Percentiles rank a stretch among this genome's conserved stretches.
Evolutionary conservation across 2,329 filamentous ascomycete genomes (phyloP).

Genomic region (Colletotrichum falcatum): DNA sequence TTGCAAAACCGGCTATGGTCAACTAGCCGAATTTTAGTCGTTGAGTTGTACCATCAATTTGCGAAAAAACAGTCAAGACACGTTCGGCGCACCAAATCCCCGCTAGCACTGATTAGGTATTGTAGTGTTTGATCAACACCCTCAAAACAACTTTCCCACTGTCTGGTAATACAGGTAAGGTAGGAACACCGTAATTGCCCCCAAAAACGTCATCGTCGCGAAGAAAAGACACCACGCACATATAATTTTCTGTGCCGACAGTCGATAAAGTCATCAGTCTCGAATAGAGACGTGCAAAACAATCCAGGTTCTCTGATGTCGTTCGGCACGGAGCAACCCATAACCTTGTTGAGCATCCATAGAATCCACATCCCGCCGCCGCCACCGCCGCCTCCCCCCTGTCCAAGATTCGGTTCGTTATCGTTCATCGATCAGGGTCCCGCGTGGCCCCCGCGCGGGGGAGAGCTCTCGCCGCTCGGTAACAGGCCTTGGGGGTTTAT

Average conservation of each 20-base stretch:
- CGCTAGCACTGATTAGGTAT: not conserved
- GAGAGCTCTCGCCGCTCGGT: too few species aligned
- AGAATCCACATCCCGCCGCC: not conserved
- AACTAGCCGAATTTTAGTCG: not conserved
- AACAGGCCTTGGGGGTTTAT: not conserved
- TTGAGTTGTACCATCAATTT: not conserved
- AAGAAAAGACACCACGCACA: not conserved
- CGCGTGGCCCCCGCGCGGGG: slow-evolving; percentile 1
- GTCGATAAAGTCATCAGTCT: not conserved
- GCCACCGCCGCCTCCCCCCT: not conserved
- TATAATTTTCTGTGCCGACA: not conserved
- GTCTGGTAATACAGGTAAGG: not conserved
- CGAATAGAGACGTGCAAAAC: slow-evolving; percentile 2
- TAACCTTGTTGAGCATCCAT: slow-evolving; percentile 18
- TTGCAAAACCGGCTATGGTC: not conserved
- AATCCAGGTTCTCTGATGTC: not conserved
- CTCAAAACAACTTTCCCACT: not conserved
- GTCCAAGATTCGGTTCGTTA: not conserved
- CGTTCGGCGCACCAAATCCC: not conserved
- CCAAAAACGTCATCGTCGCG: not conserved
- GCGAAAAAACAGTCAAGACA: not conserved
- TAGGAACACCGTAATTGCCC: not conserved
- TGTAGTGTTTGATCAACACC: not conserved
- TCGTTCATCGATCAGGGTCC: not conserved
- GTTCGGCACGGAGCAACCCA: slow-evolving; percentile 31